Evolutionary conservation across 1,284 basidiomycete species (phyloP), one percentile per base, ranked within the genome.

Genomic region (Papiliotrema fonsecae): DNA sequence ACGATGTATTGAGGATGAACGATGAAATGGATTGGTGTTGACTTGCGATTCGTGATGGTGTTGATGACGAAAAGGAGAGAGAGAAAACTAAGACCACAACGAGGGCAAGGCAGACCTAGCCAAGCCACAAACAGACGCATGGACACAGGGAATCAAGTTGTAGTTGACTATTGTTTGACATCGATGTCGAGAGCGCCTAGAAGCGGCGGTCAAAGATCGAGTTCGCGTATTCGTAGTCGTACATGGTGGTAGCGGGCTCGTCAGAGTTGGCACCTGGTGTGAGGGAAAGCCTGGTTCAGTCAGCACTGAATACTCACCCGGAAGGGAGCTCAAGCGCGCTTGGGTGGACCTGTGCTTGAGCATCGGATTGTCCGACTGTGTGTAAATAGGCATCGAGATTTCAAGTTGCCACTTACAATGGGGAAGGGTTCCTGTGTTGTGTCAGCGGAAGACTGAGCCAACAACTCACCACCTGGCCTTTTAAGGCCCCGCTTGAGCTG

Each of bases 401-500:
- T 9, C 10, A 36, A 26, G 24, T 27, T 30, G 16, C 30, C n/a
- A 35, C 58, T 39, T 28, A 65, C 62, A 27, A 49, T 54, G 1
- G 64, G 64, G 49, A 65, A 65, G n/a, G 64, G 62, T 41, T 65
- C 61, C 62, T 64, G 35, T 1, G 19, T 26, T 36, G 6, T 16
- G 43, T 22, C 14, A 39, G 13, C 16, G n/a, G 5, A 13, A 14
- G n/a, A 25, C 10, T 2, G 5, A 26, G 18, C n/a, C 16, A 16
- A 7, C 7, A 39, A 26, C 64, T 58, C 34, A 66, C 64, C 5
- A 61, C 60, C 40, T 57, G 42, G n/a, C 69, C 69, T 44, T 65
- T 61, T 42, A 55, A 47, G 0, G 62, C 28, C 9, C 69, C 69
- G 34, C 50, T 57, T 16, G 69, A 65, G 51, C 65, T 70, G 50